Conservation (phyloP, 495 filamentous ascomycete species). For the Patellaria atrata region DNA sequence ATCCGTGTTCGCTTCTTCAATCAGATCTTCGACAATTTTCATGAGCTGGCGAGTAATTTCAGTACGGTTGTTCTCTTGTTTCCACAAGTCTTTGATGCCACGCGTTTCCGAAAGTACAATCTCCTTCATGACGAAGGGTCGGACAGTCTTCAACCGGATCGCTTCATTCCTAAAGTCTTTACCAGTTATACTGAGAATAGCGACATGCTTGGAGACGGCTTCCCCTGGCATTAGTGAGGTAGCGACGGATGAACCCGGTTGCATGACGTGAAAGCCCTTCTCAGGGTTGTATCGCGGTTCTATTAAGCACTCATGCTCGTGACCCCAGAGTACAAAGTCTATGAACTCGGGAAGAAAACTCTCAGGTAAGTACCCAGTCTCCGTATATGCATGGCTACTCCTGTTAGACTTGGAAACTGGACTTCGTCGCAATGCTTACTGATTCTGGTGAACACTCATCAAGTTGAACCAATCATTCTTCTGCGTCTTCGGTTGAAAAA, state of each 20-base stretch:
- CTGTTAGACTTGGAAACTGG: not conserved
- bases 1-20: constrained; percentile 64
- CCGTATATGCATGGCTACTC: constrained; percentile 57
- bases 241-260: constrained; percentile 89
- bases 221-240: constrained; percentile 86
- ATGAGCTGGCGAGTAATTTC: constrained; percentile 66
- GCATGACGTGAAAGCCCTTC: constrained; percentile 87
- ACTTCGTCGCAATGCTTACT: constrained; percentile 28
- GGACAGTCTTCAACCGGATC: constrained; percentile 71
- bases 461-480: constrained; percentile 93
- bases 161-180: constrained; percentile 69
- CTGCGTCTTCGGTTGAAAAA: constrained; percentile 72
- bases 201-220: constrained; percentile 80
- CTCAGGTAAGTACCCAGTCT: constrained; percentile 84
- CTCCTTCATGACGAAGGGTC: constrained; percentile 81
- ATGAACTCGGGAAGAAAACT: constrained; percentile 87
- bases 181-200: constrained; percentile 70
- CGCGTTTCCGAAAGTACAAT: constrained; percentile 63
- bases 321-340: constrained; percentile 89
- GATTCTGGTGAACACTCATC: constrained; percentile 93
- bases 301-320: constrained; percentile 94
- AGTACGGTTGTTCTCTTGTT: constrained; percentile 66
- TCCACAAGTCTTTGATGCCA: constrained; percentile 55
- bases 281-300: constrained; percentile 69
- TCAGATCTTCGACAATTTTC: constrained; percentile 66